phyloP scores from a whole-genome alignment of 768 basidiomycete species.

The Agaricus subrufescens region DNA sequence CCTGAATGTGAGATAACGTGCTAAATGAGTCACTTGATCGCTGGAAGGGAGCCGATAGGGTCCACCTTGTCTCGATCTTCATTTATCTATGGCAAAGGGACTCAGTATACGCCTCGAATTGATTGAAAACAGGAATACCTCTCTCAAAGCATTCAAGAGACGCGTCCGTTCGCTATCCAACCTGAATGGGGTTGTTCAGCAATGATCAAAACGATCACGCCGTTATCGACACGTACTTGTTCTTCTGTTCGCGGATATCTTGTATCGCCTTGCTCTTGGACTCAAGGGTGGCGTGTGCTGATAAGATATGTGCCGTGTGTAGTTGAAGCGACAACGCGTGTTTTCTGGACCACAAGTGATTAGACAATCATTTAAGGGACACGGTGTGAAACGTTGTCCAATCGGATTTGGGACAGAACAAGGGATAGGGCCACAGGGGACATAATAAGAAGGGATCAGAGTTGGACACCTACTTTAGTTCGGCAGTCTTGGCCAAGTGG shows the following conservation, averaged over 20 bases:
- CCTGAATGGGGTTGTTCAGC: conserved; percentile 28
- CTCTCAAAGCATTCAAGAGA: conserved; percentile 61
- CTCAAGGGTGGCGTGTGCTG: conserved; percentile 75
- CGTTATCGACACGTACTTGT: conserved; percentile 48
- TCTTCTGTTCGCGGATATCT: conserved; percentile 80
- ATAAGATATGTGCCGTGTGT: conserved; percentile 83
- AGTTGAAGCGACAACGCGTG: conserved; percentile 80
- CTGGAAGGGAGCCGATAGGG: conserved; percentile 3
- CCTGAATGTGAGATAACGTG: conserved; percentile 28
- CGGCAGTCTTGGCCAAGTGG: conserved; percentile 82
- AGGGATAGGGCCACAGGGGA: not conserved
- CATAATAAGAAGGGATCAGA: not conserved
- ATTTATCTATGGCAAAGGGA: conserved; percentile 48
- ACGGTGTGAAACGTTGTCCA: not conserved
- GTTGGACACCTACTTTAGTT: conserved; percentile 67
- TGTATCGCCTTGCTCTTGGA: conserved; percentile 76
- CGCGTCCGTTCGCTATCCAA: conserved; percentile 74
- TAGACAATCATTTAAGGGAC: conserved; percentile 5
- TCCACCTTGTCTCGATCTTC: conserved; percentile 73
- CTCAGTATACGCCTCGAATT: not conserved
- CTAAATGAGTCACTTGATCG: not conserved
- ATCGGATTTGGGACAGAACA: not conserved
- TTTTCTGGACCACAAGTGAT: conserved; percentile 43
- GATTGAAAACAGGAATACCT: conserved; percentile 37
- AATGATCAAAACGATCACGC: not conserved